Conservation (phyloP, 2,329 filamentous ascomycete genomes). For the Verticillium zaregamsianum region DNA sequence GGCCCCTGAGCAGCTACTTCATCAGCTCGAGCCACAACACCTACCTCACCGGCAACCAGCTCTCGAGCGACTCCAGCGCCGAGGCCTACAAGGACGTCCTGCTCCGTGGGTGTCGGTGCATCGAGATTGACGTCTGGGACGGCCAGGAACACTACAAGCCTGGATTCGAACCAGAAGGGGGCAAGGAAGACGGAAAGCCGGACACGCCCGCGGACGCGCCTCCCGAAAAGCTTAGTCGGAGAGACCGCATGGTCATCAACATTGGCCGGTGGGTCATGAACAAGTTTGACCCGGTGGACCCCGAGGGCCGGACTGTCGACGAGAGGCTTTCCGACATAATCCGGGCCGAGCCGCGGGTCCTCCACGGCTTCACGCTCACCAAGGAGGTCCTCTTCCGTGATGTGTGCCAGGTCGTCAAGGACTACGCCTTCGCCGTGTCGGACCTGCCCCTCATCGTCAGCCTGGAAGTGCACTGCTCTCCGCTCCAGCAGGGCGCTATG, state of each 20-base stretch:
- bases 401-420: slow-evolving; percentile 74
- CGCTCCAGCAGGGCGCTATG: slow-evolving; percentile 82
- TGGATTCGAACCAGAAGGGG: neutral
- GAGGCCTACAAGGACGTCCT: slow-evolving; percentile 82
- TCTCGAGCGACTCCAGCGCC: slow-evolving; percentile 79
- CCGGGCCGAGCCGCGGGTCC: slow-evolving; percentile 64
- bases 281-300: neutral
- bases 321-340: neutral
- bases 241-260: slow-evolving; percentile 3
- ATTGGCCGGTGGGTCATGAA: slow-evolving; percentile 3
- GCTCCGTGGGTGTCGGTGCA: slow-evolving; percentile 79
- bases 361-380: slow-evolving; percentile 87
- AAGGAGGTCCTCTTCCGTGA: slow-evolving; percentile 81
- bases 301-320: neutral
- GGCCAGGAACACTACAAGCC: slow-evolving; percentile 57
- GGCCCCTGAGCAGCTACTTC: slow-evolving; percentile 84
- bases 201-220: no score
- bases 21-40: slow-evolving; percentile 94
- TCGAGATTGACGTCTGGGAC: slow-evolving; percentile 95
- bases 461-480: slow-evolving; percentile 80
- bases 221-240: neutral
- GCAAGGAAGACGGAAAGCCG: neutral
- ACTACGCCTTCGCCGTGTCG: slow-evolving; percentile 69
- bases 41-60: slow-evolving; percentile 82
- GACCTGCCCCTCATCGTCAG: slow-evolving; percentile 86